Base-by-base conservation (phyloP, 768 basidiomycete genomes). In the Tremella mesenterica region DNA sequence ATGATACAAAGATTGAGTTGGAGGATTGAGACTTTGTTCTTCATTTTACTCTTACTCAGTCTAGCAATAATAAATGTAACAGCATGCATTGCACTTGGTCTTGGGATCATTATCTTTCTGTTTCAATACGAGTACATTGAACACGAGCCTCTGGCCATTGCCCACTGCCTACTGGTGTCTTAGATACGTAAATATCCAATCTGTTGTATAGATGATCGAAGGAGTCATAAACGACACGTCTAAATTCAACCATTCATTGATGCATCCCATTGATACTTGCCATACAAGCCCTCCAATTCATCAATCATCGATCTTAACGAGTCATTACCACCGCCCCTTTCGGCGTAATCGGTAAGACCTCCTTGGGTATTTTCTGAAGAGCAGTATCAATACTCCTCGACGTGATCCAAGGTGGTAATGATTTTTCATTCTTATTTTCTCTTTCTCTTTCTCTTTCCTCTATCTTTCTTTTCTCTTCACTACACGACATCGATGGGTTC, bases 1-100 rank as follows among this genome's bases (percentile, higher is more conserved):
- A 71, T 50, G 61, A 64, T 44, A 56, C 64, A 8, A 54, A 59
- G 14, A 66, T 72, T 41, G 57, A 62, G 26, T 51, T 69, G 12
- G 70, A 72, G 23, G 56, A 57, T 18, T 57, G 39, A 34, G 44
- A n/a, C 47, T 14, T 18, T 23, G 30, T n/a, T 27, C 18, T 9
- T 5, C 10, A 43, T 20, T 7, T 7, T 10, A 10, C 18, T 43
- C 26, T n/a, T 20, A 43, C 41, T n/a, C 18, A 8, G n/a, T 20
- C 18, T 20, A 43, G 10, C 18, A 43, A 20, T 25, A 20, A 20
- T n/a, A 20, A n/a, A 25, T 27, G 23, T 29, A 29, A 16, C 47
- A 4, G 47, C 29, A 48, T 48, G 47, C 47, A 48, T 48, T 18
- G 23, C 29, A 25, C 16, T 48, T 48, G 44, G 21, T 20, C 18